phyloP scores from a whole-genome alignment of 441 rosid species.

The Populus hybrid region DNA sequence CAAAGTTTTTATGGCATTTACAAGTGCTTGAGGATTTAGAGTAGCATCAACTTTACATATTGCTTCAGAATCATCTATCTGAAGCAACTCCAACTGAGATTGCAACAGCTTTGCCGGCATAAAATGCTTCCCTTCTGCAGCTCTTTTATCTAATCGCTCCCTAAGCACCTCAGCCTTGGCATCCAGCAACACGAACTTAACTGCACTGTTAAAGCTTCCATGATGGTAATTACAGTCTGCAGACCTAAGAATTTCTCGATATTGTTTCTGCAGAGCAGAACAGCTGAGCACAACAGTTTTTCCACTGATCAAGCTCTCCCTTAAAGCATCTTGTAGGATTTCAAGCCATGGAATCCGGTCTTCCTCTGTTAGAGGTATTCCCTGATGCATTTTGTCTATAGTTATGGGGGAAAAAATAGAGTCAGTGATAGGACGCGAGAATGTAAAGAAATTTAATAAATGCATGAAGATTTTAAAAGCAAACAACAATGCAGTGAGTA shows the following conservation, averaged over 20 bases:
- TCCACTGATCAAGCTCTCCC: constrained; percentile 32
- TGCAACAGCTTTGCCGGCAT: no score
- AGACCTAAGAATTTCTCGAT: constrained; percentile 68
- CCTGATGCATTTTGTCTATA: constrained; percentile 60
- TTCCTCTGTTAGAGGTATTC: constrained; percentile 61
- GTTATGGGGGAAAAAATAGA: not conserved
- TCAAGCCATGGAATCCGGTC: constrained; percentile 81
- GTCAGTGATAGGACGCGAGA: not conserved
- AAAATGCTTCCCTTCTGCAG: no score
- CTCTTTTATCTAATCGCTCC: constrained; percentile 43
- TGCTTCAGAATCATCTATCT: no score
- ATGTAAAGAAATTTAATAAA: not conserved
- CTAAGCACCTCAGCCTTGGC: constrained; percentile 49
- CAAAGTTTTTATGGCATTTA: no score
- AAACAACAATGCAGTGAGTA: not conserved
- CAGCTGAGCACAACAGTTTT: constrained; percentile 60
- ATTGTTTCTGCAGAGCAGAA: constrained; percentile 63
- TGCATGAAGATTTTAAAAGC: not conserved
- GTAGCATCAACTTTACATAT: no score
- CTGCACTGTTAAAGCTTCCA: constrained; percentile 39
- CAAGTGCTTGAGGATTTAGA: no score
- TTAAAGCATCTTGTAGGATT: constrained; percentile 40
- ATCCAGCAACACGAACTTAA: constrained; percentile 61
- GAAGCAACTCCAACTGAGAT: no score
- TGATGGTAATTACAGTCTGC: constrained; percentile 51